Conservation (phyloP, 75 land plant genomes). For the Selaginella tamariscina region DNA sequence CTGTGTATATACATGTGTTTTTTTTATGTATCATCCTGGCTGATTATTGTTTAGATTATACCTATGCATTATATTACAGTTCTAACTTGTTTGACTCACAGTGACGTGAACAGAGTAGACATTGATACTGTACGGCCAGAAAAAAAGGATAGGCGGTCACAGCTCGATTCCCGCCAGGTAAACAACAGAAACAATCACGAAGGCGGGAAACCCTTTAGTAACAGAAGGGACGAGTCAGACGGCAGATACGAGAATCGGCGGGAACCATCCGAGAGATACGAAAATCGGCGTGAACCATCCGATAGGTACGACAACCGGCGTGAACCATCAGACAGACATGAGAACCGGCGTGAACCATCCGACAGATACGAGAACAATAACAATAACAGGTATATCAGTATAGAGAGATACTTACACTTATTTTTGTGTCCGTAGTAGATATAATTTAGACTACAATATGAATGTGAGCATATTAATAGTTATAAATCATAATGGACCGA, state of each 20-base stretch:
- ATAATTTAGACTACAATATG: too few relatives aligned
- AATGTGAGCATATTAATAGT: too few relatives aligned
- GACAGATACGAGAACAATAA: too few relatives aligned
- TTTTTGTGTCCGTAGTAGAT: too few relatives aligned
- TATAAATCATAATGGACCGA: too few relatives aligned
- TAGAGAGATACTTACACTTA: too few relatives aligned
- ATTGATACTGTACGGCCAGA: not conserved
- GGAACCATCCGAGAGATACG: constrained; percentile 37
- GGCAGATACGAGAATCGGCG: not conserved
- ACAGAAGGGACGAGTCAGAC: not conserved
- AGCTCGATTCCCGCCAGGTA: not conserved
- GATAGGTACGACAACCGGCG: constrained; percentile 44
- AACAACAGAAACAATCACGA: not conserved
- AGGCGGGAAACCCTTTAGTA: not conserved
- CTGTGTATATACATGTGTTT: too few relatives aligned
- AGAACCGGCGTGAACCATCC: constrained; percentile 21
- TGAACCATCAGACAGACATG: constrained; percentile 29
- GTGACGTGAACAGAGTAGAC: not conserved
- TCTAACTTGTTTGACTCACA: too few relatives aligned
- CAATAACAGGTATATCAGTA: too few relatives aligned
- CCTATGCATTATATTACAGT: too few relatives aligned
- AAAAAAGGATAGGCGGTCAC: not conserved
- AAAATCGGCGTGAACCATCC: constrained; percentile 29
- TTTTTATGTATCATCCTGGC: too few relatives aligned
- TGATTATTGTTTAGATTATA: too few relatives aligned